Conservation (phyloP, 1,139 yeast genomes). For the Suhomyces yuchorum region DNA sequence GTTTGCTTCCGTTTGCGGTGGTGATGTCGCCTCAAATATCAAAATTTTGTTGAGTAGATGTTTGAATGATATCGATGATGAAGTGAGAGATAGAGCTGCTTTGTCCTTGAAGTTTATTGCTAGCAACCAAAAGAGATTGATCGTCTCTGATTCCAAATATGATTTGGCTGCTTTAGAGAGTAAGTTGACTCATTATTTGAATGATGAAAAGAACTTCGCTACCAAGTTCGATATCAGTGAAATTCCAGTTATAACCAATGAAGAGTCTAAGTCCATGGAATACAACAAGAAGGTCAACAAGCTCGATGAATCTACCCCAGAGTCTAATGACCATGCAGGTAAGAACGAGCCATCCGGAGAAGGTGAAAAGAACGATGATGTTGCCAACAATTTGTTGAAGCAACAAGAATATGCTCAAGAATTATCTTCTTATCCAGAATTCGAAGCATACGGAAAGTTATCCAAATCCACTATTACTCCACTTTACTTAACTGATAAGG, state of each 20-base stretch:
- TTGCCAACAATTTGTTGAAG: slow-evolving; percentile 48
- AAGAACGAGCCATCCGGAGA: slow-evolving; percentile 23
- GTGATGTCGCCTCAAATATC: slow-evolving; percentile 67
- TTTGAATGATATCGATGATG: slow-evolving; percentile 88
- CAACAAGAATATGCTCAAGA: slow-evolving; percentile 69
- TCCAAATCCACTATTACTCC: slow-evolving; percentile 66
- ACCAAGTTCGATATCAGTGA: slow-evolving; percentile 70
- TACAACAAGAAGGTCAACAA: slow-evolving; percentile 58
- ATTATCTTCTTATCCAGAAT: slow-evolving; percentile 67
- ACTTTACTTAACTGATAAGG: slow-evolving; percentile 81
- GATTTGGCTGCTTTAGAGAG: slow-evolving; percentile 78
- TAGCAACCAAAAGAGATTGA: slow-evolving; percentile 52
- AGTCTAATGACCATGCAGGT: slow-evolving; percentile 20
- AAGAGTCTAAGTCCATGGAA: slow-evolving; percentile 64
- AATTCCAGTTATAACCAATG: slow-evolving; percentile 64
- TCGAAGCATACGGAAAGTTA: slow-evolving; percentile 69
- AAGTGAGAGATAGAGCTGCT: slow-evolving; percentile 97
- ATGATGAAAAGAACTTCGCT: slow-evolving; percentile 58
- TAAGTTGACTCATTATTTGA: slow-evolving; percentile 72
- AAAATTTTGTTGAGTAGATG: slow-evolving; percentile 79
- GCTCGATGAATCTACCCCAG: slow-evolving; percentile 39
- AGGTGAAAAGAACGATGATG: slow-evolving; percentile 23
- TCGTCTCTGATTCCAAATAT: slow-evolving; percentile 69
- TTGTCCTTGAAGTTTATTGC: slow-evolving; percentile 72
- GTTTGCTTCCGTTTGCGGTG: slow-evolving; percentile 81